phyloP scores from a whole-genome alignment of 2,329 filamentous ascomycete genomes.

The Colletotrichum somersetense region DNA sequence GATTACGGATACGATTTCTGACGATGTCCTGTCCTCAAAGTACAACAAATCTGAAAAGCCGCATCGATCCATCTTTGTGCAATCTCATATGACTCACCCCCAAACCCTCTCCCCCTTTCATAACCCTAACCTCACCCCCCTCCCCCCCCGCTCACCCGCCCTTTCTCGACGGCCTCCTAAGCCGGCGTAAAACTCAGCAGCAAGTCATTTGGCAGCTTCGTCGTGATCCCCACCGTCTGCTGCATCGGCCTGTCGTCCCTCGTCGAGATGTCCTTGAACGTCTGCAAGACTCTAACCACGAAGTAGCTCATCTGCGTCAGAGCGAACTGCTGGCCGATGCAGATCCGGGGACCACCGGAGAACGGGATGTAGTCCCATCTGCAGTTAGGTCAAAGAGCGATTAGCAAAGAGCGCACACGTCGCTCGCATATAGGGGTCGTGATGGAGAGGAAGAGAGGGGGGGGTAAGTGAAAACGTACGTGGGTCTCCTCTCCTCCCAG shows the following conservation, averaged over 20 bases:
- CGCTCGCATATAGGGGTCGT: neutral
- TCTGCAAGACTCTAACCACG: slow-evolving; percentile 51
- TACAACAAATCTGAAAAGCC: neutral
- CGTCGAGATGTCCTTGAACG: slow-evolving; percentile 48
- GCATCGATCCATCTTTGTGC: neutral
- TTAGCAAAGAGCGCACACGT: neutral
- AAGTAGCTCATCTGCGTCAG: slow-evolving; percentile 56
- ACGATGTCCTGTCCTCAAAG: neutral
- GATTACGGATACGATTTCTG: neutral
- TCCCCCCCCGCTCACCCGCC: neutral
- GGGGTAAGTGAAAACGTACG: slow-evolving; percentile 33
- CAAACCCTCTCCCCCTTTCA: neutral
- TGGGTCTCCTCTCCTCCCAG: slow-evolving; percentile 52
- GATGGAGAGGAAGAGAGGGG: neutral
- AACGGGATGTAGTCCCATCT: slow-evolving; percentile 60
- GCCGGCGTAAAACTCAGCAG: slow-evolving; percentile 45
- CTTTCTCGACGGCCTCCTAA: slow-evolving; percentile 9
- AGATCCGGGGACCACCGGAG: slow-evolving; percentile 59
- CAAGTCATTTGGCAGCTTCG: slow-evolving; percentile 46
- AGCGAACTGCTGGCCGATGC: slow-evolving; percentile 60
- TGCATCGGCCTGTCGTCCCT: slow-evolving; percentile 47
- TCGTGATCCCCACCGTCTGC: slow-evolving; percentile 46
- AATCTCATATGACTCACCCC: neutral
- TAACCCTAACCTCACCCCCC: neutral
- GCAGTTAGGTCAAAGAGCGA: neutral